Base-by-base conservation (phyloP, 2,329 filamentous ascomycete genomes). In the Seiridium cupressi region DNA sequence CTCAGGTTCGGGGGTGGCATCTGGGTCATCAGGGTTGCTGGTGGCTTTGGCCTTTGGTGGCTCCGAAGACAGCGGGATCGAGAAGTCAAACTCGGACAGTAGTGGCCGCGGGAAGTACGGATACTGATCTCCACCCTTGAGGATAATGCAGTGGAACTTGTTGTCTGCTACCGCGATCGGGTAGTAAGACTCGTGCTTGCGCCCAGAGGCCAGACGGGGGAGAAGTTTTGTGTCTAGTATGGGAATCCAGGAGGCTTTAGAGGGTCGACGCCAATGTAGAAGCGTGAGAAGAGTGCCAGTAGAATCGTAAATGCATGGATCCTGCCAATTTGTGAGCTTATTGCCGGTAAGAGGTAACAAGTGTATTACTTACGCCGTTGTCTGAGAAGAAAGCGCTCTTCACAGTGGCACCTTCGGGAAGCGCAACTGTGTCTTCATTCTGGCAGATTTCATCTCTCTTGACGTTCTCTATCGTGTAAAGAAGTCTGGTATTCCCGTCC, bases 121-220 rank as follows among this genome's bases (percentile, higher is more conserved):
- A 70, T 97, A 92, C 70, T 89, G 86, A 72, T 99, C 95, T 42
- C 90, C 91, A 63, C 95, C 95, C 77, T 99, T 99, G 71, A 99
- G 88, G 68, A 99, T 98, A 76, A 99, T 97, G 78, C 96, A 99
- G 81, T 98, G 94, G 76, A 99, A 99, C 70, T 90, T 94, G 70
- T 90, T 84, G 68, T 93, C 88, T 2, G 94, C 92, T 1, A 98
- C 93, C 1, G 95, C 95, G 38, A 99, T 92, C 1, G 95, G 95
- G 85, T 93, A 99, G 79, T 99, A 99, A 0, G 83, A 86, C 76
- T 99, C 95, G 64, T 90, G 85, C 74, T 97, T 97, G 60, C 89
- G 88, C 34, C 95, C 95, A 3, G 87, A 88, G 0, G 91, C 90
- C 3, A 97, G 84, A 62, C 95, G 92, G 1, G 91, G 84, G 9